A percentile compares a stretch with the other conserved stretches of the same genome.
phyloP scores from a whole-genome alignment of 306 rosid genomes.

The Cucumis hystrix region DNA sequence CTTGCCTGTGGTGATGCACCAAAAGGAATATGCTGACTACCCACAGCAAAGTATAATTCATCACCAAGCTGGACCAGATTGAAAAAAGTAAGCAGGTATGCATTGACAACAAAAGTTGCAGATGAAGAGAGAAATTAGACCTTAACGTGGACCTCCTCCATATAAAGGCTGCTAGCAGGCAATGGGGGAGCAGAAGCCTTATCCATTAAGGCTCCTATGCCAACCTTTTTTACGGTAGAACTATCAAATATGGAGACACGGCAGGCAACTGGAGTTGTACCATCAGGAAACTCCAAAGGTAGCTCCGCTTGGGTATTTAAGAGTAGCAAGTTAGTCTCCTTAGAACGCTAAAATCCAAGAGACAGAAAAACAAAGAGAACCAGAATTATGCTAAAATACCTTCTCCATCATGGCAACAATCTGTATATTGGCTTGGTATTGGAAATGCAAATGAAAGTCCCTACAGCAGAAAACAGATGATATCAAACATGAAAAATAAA shows the following conservation, averaged over 20 bases:
- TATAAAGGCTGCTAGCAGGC: conserved; percentile 70
- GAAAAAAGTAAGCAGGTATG: conserved; percentile 4
- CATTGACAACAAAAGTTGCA: background rate
- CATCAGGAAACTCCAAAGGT: conserved; percentile 98
- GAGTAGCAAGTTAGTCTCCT: conserved; percentile 7
- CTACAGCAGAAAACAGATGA: conserved; percentile 25
- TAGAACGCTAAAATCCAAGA: conserved; percentile 9
- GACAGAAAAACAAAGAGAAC: conserved; percentile 3
- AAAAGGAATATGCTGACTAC: conserved; percentile 81
- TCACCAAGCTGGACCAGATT: conserved; percentile 66
- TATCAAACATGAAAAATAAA: conserved; percentile 2
- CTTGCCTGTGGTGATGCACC: conserved; percentile 97
- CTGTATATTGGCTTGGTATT: conserved; percentile 83
- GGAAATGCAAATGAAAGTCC: conserved; percentile 98
- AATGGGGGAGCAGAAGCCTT: conserved; percentile 90
- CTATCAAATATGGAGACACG: conserved; percentile 91
- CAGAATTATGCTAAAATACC: conserved; percentile 29
- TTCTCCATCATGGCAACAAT: conserved; percentile 78
- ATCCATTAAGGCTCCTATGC: conserved; percentile 84
- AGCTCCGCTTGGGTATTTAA: conserved; percentile 48
- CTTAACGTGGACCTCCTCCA: conserved; percentile 99
- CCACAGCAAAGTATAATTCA: conserved; percentile 63
- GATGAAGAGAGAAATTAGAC: conserved; percentile 33
- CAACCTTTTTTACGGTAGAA: conserved; percentile 78
- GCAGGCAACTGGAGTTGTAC: conserved; percentile 95